Base-by-base conservation (phyloP, 2,329 filamentous ascomycete species). In the Colletotrichum sp. region DNA sequence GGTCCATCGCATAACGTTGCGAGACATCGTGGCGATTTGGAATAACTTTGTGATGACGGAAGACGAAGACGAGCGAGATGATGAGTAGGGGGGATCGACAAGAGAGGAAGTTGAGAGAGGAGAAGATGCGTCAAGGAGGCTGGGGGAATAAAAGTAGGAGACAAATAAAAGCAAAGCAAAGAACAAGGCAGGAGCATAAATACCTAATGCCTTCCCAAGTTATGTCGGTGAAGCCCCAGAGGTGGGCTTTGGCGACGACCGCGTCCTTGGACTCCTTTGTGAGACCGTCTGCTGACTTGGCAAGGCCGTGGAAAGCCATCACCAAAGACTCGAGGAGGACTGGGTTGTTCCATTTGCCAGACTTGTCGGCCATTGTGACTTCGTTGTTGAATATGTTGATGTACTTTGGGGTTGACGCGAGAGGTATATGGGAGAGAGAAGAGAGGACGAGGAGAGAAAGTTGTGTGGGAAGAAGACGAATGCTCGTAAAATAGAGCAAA, bases 161-260 rank as follows among this genome's bases (percentile, higher is more conserved):
- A 38, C 24, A 8, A 13, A 62, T 43, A 68, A 24, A n/a, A 34
- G 18, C 32, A 12, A 13, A 28, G 21, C 15, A 52, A 36, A 58
- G 18, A 15, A 9, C 5, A 52, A 38, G 36, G 48, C 52, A 38
- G 21, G 48, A 60, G 66, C 24, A 12, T 18, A 12, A 43, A 58
- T 83, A 88, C 88, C 87, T 86, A 66, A 89, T 82, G 2, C 81
- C 85, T 34, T 89, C 84, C 86, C 86, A 89, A 5, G 84, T 85
- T n/a, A 85, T 28, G 28, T 75, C 84, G 8, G 77, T 74, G 66
- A 84, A 80, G 9, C 85, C 83, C 8, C 77, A 78, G 15, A 76
- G 56, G n/a, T 80, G 77, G 70, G 88, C 80, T n/a, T 81, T 82
- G 9, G 76, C 76, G 61, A 82, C 79, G 65, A 88, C 79, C 2